phyloP scores from a whole-genome alignment of 306 rosid genomes.

The Vigna unguiculata region DNA sequence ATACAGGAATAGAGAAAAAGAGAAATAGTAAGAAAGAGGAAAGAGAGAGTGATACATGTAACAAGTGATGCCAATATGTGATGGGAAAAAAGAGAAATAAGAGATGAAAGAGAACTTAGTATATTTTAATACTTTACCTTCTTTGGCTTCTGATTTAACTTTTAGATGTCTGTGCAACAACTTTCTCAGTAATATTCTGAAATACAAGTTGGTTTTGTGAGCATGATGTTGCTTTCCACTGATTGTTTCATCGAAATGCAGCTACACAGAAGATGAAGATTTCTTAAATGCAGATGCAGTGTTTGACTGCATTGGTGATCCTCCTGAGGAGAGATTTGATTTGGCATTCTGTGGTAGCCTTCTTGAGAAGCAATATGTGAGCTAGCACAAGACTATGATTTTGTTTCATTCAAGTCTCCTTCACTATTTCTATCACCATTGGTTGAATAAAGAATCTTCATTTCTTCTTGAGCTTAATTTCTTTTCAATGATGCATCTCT shows the following conservation, averaged over 20 bases:
- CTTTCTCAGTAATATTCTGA: neutral
- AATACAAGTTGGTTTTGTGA: constrained; percentile 14
- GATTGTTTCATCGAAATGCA: constrained; percentile 46
- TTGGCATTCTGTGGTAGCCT: constrained; percentile 88
- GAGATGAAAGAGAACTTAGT: neutral
- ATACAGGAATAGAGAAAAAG: neutral
- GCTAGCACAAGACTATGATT: constrained; percentile 50
- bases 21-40: neutral
- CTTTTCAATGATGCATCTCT: neutral
- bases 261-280: constrained; percentile 92
- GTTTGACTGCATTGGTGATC: constrained; percentile 92
- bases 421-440: constrained; percentile 33
- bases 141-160: constrained; percentile 11
- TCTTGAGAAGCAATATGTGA: constrained; percentile 88
- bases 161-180: neutral
- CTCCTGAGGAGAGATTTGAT: constrained; percentile 92
- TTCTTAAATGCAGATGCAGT: constrained; percentile 88
- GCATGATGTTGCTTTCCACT: constrained; percentile 22
- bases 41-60: neutral
- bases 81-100: too few relatives aligned
- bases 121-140: neutral
- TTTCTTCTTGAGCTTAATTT: constrained; percentile 23
- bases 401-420: constrained; percentile 39
- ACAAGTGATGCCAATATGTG: neutral
- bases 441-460: constrained; percentile 36